Base-by-base conservation (phyloP, 164 flowering plant species). In the Magnolia kwangsiensis region DNA sequence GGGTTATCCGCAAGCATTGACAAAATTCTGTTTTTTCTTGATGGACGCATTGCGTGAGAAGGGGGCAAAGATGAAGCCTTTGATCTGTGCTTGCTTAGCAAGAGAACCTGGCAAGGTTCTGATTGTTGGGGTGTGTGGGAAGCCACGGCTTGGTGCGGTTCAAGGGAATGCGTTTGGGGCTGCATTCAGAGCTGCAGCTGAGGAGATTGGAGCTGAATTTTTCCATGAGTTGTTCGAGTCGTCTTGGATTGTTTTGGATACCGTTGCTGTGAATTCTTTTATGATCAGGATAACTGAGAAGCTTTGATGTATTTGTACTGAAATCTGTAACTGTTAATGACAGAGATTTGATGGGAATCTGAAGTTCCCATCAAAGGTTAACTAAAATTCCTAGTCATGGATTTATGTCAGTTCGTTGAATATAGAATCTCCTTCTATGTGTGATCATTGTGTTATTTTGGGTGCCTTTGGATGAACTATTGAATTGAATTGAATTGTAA, bases 11-110 rank as follows among this genome's bases (percentile, higher is more conserved):
- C 98, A 92, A 80, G 99, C 99, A 19, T 81, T 96, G 77, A 94
- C 99, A 0, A 96, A 94, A 75, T 91, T 92, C 77, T 89, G 99
- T 72, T 90, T 88, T 72, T 96, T 96, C 77, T 73, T 96, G 59
- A 94, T 96, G 96, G 99, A 96, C 85, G 99, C 97, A 23, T 82
- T 96, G 82, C 77, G 81, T 20, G 99, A 96, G 82, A 92, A 90
- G 81, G 99, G 98, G 24, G 98, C 97, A 61, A 87, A 82, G 76
- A 90, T 94, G 96, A 94, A 93, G 87, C 98, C 99, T 65, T 71
- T 94, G 86, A 79, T 96, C 1, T 96, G 99, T 79, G 92, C 94
- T 75, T 96, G 97, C 86, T 81, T 88, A 72, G 81, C 88, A 1
- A 88, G 88, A 63, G 92, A 91, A 64, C 85, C 88, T 55, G 79